Percentiles rank a stretch among this genome's conserved stretches.
Conservation (phyloP, 441 rosid genomes). For the Eruca vesicaria region DNA sequence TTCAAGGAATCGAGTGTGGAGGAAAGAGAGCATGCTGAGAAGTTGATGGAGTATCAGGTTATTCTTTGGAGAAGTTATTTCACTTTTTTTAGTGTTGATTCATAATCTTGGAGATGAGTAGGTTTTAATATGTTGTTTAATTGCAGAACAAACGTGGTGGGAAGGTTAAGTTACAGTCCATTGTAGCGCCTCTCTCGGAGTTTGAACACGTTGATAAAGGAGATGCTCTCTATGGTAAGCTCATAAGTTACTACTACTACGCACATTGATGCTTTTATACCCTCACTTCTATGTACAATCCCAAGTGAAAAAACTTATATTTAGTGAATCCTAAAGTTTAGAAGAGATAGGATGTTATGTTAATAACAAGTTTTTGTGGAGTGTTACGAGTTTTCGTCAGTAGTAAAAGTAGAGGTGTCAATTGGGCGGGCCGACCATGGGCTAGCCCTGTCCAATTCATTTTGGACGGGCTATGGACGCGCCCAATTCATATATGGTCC, state of each 20-base stretch:
- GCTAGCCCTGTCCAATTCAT: no score
- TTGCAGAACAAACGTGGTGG: slow-evolving; percentile 48
- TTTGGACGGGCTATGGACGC: no score
- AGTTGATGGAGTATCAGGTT: slow-evolving; percentile 71
- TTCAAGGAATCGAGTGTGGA: slow-evolving; percentile 66
- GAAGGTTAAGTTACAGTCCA: slow-evolving; percentile 40
- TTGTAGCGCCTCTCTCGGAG: slow-evolving; percentile 43
- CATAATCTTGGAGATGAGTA: background rate
- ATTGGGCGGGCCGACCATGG: no score
- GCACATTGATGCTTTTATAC: background rate
- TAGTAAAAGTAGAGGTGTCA: no score
- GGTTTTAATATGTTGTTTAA: background rate
- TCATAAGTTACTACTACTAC: background rate
- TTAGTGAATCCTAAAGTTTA: no score
- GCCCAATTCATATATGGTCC: no score
- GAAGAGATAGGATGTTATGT: no score
- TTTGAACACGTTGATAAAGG: slow-evolving; percentile 46
- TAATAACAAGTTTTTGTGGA: no score
- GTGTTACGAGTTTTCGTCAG: no score
- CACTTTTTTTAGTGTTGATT: background rate
- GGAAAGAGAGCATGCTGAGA: slow-evolving; percentile 74
- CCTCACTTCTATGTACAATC: background rate
- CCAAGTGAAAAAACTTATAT: background rate
- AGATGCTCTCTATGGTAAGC: slow-evolving; percentile 49
- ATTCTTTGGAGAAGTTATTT: background rate